Conservation (phyloP, 768 basidiomycete species). For the Macrolepiota fuliginosa region DNA sequence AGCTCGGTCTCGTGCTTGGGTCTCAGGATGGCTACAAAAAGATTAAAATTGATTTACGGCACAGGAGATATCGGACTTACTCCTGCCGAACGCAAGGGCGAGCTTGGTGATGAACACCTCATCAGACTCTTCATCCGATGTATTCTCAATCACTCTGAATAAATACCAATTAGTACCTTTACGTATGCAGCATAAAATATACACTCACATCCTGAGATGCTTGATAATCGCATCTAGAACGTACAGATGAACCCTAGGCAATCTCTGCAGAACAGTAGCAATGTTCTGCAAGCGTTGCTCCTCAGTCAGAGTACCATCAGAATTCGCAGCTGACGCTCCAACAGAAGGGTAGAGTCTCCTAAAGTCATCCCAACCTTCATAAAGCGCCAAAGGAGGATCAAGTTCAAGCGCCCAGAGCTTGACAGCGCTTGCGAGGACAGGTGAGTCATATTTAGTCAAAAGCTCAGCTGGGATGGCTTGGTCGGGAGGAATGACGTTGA, state of each 20-base stretch:
- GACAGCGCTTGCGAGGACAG: conserved; percentile 79
- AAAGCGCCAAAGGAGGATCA: conserved; percentile 79
- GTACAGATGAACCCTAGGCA: conserved; percentile 78
- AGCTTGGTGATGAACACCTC: conserved; percentile 87
- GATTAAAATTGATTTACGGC: not conserved
- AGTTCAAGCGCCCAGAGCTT: conserved; percentile 94
- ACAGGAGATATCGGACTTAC: conserved; percentile 40
- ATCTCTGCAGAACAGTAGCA: conserved; percentile 55
- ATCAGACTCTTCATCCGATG: conserved; percentile 65
- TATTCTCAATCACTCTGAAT: conserved; percentile 64
- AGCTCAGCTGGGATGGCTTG: conserved; percentile 52
- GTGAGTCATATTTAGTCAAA: conserved; percentile 72
- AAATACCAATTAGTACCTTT: conserved; percentile 12
- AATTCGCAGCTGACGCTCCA: conserved; percentile 46
- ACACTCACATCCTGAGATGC: conserved; percentile 68
- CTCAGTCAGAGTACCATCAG: conserved; percentile 50
- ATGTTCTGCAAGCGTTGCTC: conserved; percentile 66
- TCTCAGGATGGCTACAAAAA: conserved; percentile 63
- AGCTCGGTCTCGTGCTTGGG: conserved; percentile 81
- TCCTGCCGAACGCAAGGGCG: conserved; percentile 80
- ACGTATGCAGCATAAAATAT: not conserved
- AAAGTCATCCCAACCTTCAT: conserved; percentile 92
- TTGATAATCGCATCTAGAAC: conserved; percentile 76
- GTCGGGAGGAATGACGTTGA: conserved; percentile 69
- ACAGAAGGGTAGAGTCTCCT: conserved; percentile 82